Percentiles rank a stretch among this genome's conserved stretches.
These are phyloP conservation scores for Vaccinium darrowii DNA, from an alignment of 148 eudicot genomes.

Conservation along the genomic window DNA sequence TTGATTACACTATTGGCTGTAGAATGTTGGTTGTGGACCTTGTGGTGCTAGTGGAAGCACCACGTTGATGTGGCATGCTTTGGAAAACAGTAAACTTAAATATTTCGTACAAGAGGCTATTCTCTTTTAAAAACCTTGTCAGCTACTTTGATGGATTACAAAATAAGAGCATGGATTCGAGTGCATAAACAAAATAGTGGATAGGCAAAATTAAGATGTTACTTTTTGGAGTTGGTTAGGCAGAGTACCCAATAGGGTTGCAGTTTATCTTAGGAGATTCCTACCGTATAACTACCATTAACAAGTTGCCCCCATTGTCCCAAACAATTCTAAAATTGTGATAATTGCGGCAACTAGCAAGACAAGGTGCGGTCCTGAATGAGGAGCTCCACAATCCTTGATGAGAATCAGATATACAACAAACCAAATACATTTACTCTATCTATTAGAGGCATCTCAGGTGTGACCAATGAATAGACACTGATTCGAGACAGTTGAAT, in stretches of 20 bases:
- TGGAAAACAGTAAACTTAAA: neutral
- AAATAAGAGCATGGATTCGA: neutral
- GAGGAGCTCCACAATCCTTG: neutral
- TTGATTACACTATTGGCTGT: neutral
- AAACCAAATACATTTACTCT: neutral
- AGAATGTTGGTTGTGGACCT: neutral
- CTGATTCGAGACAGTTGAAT: neutral
- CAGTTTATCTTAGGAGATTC: neutral
- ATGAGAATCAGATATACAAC: neutral
- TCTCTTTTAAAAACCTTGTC: neutral
- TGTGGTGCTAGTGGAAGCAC: too few species aligned
- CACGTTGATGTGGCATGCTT: neutral
- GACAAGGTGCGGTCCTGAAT: neutral
- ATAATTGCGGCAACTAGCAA: neutral
- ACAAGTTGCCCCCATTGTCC: neutral
- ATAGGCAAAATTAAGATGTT: neutral
- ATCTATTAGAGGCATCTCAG: neutral
- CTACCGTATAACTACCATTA: neutral
- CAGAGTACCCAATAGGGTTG: neutral
- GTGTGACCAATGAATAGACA: neutral
- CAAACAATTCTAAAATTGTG: neutral
- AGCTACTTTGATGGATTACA: neutral
- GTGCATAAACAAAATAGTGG: neutral
- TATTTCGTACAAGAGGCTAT: neutral
- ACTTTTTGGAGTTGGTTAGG: neutral